Percentiles rank a stretch among this genome's conserved stretches.
phyloP scores from a whole-genome alignment of 352 stramenopile species.

The Pythium aquatile region DNA sequence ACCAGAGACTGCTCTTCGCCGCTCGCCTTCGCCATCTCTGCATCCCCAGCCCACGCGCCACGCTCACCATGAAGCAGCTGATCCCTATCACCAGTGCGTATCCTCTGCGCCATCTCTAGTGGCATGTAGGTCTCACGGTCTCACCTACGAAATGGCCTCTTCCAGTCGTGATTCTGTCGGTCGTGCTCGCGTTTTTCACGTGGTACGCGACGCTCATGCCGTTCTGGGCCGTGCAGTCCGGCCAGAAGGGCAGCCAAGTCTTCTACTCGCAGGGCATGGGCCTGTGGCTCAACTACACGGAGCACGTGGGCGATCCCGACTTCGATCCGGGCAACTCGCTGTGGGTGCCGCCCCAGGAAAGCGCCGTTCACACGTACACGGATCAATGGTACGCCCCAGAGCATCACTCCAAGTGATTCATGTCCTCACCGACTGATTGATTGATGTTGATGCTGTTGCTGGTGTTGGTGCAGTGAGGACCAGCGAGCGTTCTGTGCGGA shows the following conservation, averaged over 20 bases:
- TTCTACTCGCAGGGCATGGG: slow-evolving; percentile 81
- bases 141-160: not conserved
- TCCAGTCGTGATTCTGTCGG: slow-evolving; percentile 52
- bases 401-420: not conserved
- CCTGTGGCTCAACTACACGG: slow-evolving; percentile 82
- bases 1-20: not conserved
- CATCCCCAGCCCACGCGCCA: not conserved
- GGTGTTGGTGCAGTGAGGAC: slow-evolving; percentile 23
- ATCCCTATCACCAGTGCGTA: slow-evolving; percentile 18
- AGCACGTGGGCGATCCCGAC: slow-evolving; percentile 58
- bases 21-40: not conserved
- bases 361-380: slow-evolving; percentile 50
- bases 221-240: slow-evolving; percentile 64
- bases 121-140: not conserved
- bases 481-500: slow-evolving; percentile 45
- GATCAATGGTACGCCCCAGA: slow-evolving; percentile 50
- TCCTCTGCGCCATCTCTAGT: not conserved
- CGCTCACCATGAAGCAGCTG: slow-evolving; percentile 15
- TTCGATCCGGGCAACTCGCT: slow-evolving; percentile 80
- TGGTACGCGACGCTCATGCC: slow-evolving; percentile 77
- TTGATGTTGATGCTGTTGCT: slow-evolving; percentile 2
- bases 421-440: slow-evolving; percentile 3
- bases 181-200: slow-evolving; percentile 40
- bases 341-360: slow-evolving; percentile 68
- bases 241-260: slow-evolving; percentile 36